Conservation (phyloP, 192 early-diverging fungal species). For the Podila clonocystis region DNA sequence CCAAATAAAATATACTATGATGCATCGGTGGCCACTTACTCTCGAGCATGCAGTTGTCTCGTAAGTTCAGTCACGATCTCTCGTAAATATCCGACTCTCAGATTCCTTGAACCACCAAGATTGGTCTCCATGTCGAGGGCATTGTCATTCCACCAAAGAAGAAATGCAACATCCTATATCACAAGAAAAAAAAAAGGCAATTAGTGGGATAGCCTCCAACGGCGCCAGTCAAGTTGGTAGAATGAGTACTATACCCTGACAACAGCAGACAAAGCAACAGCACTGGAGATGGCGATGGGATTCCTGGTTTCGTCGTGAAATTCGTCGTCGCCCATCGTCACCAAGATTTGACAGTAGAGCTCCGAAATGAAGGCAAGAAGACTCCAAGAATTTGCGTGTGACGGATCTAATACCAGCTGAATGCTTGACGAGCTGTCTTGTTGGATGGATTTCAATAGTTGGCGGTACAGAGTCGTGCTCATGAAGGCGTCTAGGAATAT, state of each 20-base stretch:
- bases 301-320: slow-evolving; percentile 70
- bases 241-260: slow-evolving; percentile 58
- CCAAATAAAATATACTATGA: no score
- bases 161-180: slow-evolving; percentile 78
- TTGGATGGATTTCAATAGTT: slow-evolving; percentile 19
- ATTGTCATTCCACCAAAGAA: slow-evolving; percentile 74
- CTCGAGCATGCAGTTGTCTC: slow-evolving; percentile 80
- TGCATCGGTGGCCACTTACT: slow-evolving; percentile 54
- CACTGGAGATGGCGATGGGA: slow-evolving; percentile 59
- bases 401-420: slow-evolving; percentile 44
- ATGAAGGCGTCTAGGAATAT: slow-evolving; percentile 40
- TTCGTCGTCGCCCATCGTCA: slow-evolving; percentile 90
- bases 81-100: slow-evolving; percentile 63
- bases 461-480: slow-evolving; percentile 11
- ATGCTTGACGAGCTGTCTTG: slow-evolving; percentile 18
- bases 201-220: neutral
- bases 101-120: slow-evolving; percentile 34
- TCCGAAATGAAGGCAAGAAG: slow-evolving; percentile 78
- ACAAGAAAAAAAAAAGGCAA: slow-evolving; percentile 8
- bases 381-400: slow-evolving; percentile 60
- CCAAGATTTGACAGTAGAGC: slow-evolving; percentile 73
- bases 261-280: slow-evolving; percentile 60
- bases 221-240: neutral
- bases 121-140: slow-evolving; percentile 47
- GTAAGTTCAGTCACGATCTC: slow-evolving; percentile 72